Evolutionary conservation across 2,329 filamentous ascomycete species (phyloP).

Genomic region (Cyclaneusma minus): DNA sequence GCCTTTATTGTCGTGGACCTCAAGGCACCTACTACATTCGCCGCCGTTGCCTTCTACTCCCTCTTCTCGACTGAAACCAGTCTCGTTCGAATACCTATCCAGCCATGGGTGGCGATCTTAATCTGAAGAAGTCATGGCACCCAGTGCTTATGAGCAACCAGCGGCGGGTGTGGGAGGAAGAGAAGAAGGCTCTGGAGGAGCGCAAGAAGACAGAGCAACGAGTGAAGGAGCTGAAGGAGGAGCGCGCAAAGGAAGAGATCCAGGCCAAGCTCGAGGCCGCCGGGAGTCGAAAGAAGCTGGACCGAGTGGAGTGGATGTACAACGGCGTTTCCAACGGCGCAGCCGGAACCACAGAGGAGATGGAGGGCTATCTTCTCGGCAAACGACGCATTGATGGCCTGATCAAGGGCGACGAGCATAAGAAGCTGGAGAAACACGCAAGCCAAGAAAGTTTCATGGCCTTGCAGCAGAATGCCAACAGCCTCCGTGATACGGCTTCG

Average conservation of each 20-base stretch:
- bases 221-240: conserved; percentile 84
- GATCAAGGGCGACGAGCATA: conserved; percentile 64
- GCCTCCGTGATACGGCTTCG: conserved; percentile 59
- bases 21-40: too few relatives aligned
- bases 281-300: conserved; percentile 63
- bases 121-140: conserved; percentile 92
- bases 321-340: conserved; percentile 67
- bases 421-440: conserved; percentile 65
- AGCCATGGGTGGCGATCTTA: conserved; percentile 96
- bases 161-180: conserved; percentile 76
- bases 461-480: conserved; percentile 54
- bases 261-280: conserved; percentile 79
- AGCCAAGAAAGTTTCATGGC: conserved; percentile 44
- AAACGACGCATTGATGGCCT: conserved; percentile 85
- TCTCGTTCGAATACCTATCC: too few relatives aligned
- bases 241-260: conserved; percentile 81
- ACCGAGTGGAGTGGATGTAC: conserved; percentile 98
- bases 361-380: conserved; percentile 82
- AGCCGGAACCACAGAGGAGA: conserved; percentile 68
- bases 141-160: conserved; percentile 84
- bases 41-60: too few relatives aligned
- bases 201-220: conserved; percentile 87
- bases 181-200: conserved; percentile 84
- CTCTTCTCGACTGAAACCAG: too few relatives aligned
- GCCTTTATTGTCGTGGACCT: too few relatives aligned